A percentile compares a stretch with the other conserved stretches of the same genome.
phyloP scores from a whole-genome alignment of 1,139 yeast genomes.

The Hyphopichia pseudoburtonii region DNA sequence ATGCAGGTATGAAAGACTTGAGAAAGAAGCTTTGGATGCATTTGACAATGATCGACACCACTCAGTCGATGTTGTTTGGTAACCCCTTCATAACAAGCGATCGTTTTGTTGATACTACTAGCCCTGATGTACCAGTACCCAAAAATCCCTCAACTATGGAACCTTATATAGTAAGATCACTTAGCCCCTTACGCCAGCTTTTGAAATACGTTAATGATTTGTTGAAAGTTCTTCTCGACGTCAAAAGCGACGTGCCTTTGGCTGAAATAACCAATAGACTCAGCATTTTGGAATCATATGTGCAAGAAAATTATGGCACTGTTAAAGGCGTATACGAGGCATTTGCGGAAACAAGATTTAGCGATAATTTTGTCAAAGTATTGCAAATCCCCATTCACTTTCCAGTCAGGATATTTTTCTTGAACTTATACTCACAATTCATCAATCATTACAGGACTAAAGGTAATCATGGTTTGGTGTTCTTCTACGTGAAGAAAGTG shows the following conservation, averaged over 20 bases:
- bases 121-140: background rate
- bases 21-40: slow-evolving; percentile 17
- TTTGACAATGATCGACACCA: slow-evolving; percentile 4
- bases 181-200: background rate
- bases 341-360: slow-evolving; percentile 11
- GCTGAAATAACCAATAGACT: slow-evolving; percentile 1
- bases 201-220: slow-evolving; percentile 1
- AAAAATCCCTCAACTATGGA: background rate
- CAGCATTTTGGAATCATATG: slow-evolving; percentile 3
- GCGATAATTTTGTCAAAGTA: slow-evolving; percentile 9
- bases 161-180: background rate
- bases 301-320: slow-evolving; percentile 5
- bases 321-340: slow-evolving; percentile 10
- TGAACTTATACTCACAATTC: slow-evolving; percentile 24
- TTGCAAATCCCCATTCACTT: slow-evolving; percentile 15
- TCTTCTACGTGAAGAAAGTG: slow-evolving; percentile 18
- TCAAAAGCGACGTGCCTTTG: slow-evolving; percentile 3
- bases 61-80: slow-evolving; percentile 4
- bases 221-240: slow-evolving; percentile 3
- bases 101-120: slow-evolving; percentile 18
- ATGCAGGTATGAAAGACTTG: slow-evolving; percentile 6
- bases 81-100: slow-evolving; percentile 9
- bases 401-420: slow-evolving; percentile 18
- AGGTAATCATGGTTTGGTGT: slow-evolving; percentile 15
- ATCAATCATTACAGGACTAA: slow-evolving; percentile 21